Evolutionary conservation across 2,329 filamentous ascomycete genomes (phyloP), one percentile per base, ranked within the genome.

Genomic region (Byssochlamys sp.): DNA sequence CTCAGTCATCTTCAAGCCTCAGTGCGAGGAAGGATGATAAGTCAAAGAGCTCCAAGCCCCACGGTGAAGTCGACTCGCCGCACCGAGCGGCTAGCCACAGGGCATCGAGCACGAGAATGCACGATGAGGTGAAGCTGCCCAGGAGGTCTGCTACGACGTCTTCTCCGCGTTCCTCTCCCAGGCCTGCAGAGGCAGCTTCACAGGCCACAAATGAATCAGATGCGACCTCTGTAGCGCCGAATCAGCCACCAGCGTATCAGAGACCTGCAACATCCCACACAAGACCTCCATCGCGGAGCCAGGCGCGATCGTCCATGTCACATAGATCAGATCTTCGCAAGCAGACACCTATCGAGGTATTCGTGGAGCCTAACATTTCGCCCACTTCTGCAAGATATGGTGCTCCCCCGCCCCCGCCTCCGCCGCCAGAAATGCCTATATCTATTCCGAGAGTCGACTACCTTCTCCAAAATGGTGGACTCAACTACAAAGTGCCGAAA

Each of bases 401-500:
- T 2, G 69, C 70, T 6, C 80, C 82, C 39, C 84, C 90, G 1
- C 90, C 89, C 0, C 90, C 91, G 0, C 91, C 88, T 1, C 87
- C 90, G 0, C 85, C 88, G 0, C 82, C 90, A 7, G 82, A 85
- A 58, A 68, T 81, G 48, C 79, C 82, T 35, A 79, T 86, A 50
- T 85, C 90, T 48, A 81, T 86, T 11, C 92, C 92, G 0, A 84
- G 89, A 60, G 91, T 97, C 19, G 92, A 97, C 70, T 97, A 97
- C 69, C 79, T 97, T 19, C 80, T 96, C 56, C 90, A 94, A 66
- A 87, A 96, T 71, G 92, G 92, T 45, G 92, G 92, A 0, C 76
- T 97, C 19, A 73, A 84, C 25, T 81, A 87, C 51, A 78, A 84
- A 0, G 82, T 94, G 0, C 85, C 91, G 0, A 89, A 86, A 65